Base-by-base conservation (phyloP, 2,329 filamentous ascomycete species). In the Diaporthe sp. region DNA sequence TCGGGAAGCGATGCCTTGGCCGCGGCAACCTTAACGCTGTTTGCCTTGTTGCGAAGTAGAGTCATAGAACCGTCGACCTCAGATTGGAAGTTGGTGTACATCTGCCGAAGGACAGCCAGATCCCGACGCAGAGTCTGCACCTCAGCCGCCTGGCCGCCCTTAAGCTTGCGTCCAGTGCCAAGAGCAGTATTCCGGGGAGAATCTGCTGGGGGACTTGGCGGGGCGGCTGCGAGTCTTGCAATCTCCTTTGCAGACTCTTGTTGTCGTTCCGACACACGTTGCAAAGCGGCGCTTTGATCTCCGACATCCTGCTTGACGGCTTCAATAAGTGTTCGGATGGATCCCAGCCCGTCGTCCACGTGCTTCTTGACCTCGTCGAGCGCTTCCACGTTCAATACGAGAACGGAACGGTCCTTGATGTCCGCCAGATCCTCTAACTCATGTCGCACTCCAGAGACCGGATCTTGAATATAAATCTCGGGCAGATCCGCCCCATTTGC, bases 381-480 rank as follows among this genome's bases (percentile, higher is more conserved):
- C 22, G 93, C 91, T 82, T 99, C 97, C 1, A 98, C 90, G 79
- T 99, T 99, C 57, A 99, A 87, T 0, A 97, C 97, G n/a, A 99
- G 88, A 0, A 99, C 97, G 1, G 95, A 95, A 42, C 96, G 92
- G 83, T 99, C 97, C 84, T 98, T 98, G 80, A 99, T 94, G 82
- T 99, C 97, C 25, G 88, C 91, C 42, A 99, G 87, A 82, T 99
- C 97, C 83, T 99, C 97, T 34, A 99, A 87, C 85, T 99, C 97
- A 83, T 99, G 96, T 22, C 97, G 93, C n/a, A 99, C 94, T 0
- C 97, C 97, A 12, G 97, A 98, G 3, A 98, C 90, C 0, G 96
- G 94, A 82, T 99, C 97, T 83, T 99, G 97, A 22, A 99, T 97
- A 83, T 99, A 98, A 22, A 99, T 98, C 80, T 99, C 97, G 0